A percentile compares a stretch with the other conserved stretches of the same genome.
Conservation (phyloP, 2,329 filamentous ascomycete species). For the Pyrenochaeta sp. region DNA sequence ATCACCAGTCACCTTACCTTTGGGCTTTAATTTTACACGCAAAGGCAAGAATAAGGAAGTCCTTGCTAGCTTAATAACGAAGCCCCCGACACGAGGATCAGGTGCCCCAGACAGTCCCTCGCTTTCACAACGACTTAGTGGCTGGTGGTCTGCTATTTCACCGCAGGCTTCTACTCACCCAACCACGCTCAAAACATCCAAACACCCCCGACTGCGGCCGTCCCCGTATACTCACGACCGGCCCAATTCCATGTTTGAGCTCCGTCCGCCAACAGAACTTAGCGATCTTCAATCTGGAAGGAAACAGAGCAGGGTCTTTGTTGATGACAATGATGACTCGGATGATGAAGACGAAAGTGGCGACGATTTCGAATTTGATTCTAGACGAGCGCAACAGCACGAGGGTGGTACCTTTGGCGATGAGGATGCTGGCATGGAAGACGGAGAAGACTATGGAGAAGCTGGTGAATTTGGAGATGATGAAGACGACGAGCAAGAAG, state of each 20-base stretch:
- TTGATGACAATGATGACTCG: slow-evolving; percentile 48
- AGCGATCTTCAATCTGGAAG: slow-evolving; percentile 19
- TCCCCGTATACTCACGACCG: slow-evolving; percentile 31
- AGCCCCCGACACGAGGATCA: neutral
- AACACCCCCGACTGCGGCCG: slow-evolving; percentile 13
- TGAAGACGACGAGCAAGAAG: slow-evolving; percentile 22
- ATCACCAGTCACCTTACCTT: slow-evolving; percentile 35
- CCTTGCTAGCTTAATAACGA: slow-evolving; percentile 14
- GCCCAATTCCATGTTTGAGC: slow-evolving; percentile 47
- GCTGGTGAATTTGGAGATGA: slow-evolving; percentile 31
- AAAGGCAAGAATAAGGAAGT: slow-evolving; percentile 21
- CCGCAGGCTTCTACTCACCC: slow-evolving; percentile 20
- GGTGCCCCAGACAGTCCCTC: slow-evolving; percentile 36
- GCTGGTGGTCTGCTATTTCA: slow-evolving; percentile 47
- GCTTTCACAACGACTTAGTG: slow-evolving; percentile 37
- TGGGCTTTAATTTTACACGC: slow-evolving; percentile 38
- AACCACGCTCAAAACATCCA: slow-evolving; percentile 9
- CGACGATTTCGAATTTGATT: neutral
- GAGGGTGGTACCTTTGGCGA: slow-evolving; percentile 11
- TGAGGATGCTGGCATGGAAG: slow-evolving; percentile 14
- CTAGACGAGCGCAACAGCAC: slow-evolving; percentile 12
- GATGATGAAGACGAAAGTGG: slow-evolving; percentile 10
- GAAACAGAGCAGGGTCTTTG: slow-evolving; percentile 53
- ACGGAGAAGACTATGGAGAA: slow-evolving; percentile 17
- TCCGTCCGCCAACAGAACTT: slow-evolving; percentile 36